Conservation (phyloP, 352 stramenopile species). For the Globisporangium nunn region DNA sequence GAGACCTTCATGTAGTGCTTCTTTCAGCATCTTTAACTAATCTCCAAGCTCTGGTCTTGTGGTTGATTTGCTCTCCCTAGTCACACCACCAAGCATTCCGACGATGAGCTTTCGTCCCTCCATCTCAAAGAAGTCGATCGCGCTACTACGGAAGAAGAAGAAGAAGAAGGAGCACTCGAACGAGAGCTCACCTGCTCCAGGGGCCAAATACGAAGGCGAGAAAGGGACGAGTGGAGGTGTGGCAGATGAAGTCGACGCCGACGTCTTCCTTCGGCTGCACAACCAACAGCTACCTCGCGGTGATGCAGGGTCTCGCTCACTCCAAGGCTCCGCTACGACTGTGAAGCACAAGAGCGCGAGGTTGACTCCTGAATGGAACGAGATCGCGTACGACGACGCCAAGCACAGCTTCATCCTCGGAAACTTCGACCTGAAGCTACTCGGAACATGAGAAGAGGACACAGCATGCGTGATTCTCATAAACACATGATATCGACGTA, state of each 20-base stretch:
- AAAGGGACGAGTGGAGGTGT: no score
- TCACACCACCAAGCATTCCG: slow-evolving; percentile 11
- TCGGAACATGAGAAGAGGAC: background rate
- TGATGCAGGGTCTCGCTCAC: background rate
- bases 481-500: no score
- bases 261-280: slow-evolving; percentile 29
- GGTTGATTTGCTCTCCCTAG: background rate
- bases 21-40: no score
- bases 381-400: slow-evolving; percentile 20
- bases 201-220: no score
- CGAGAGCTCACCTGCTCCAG: background rate
- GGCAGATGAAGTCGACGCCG: slow-evolving; percentile 2
- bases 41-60: background rate
- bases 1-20: no score
- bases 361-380: slow-evolving; percentile 24
- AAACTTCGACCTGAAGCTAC: slow-evolving; percentile 24
- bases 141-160: slow-evolving; percentile 22
- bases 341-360: slow-evolving; percentile 6
- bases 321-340: no score
- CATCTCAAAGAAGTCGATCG: slow-evolving; percentile 38
- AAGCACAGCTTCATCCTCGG: slow-evolving; percentile 41
- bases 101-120: slow-evolving; percentile 29
- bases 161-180: background rate
- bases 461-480: no score
- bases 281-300: slow-evolving; percentile 6